These are phyloP conservation scores for Colletotrichum simmondsii DNA, from an alignment of 2,329 filamentous ascomycete species.

Conservation along the genomic window DNA sequence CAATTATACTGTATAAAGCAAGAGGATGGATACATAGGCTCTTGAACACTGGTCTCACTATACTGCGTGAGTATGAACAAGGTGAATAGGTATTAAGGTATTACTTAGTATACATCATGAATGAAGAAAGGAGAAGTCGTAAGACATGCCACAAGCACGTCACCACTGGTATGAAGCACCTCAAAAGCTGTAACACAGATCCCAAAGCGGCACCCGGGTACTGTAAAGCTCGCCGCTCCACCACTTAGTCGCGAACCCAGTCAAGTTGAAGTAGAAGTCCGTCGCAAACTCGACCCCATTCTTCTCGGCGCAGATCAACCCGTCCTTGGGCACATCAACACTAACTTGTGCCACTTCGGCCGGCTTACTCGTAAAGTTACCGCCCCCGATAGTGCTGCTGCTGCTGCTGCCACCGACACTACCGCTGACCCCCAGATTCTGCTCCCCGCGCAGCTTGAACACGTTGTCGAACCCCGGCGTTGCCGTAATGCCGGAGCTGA, in stretches of 20 bases:
- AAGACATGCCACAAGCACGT: not conserved
- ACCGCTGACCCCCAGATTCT: slow-evolving; percentile 35
- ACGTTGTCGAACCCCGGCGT: slow-evolving; percentile 49
- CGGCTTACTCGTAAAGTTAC: slow-evolving; percentile 21
- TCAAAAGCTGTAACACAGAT: slow-evolving; percentile 33
- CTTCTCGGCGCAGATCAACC: slow-evolving; percentile 37
- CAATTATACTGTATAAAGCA: not conserved
- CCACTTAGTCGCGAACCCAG: slow-evolving; percentile 40
- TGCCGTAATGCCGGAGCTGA: slow-evolving; percentile 50
- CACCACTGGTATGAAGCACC: not conserved
- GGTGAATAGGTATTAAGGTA: not conserved
- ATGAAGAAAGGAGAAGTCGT: not conserved
- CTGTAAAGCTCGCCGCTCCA: slow-evolving; percentile 40
- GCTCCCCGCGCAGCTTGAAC: slow-evolving; percentile 43
- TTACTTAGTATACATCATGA: not conserved
- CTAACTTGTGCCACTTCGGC: not conserved
- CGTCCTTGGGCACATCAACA: slow-evolving; percentile 34
- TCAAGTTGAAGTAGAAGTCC: slow-evolving; percentile 41
- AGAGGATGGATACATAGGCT: not conserved
- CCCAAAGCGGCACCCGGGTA: slow-evolving; percentile 30
- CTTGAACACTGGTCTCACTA: too few relatives aligned
- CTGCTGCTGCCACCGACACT: not conserved
- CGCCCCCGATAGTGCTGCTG: not conserved
- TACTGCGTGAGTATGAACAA: too few relatives aligned
- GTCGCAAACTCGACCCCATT: slow-evolving; percentile 39